phyloP scores from a whole-genome alignment of 257 asterid species.

The Lycium ferocissimum region DNA sequence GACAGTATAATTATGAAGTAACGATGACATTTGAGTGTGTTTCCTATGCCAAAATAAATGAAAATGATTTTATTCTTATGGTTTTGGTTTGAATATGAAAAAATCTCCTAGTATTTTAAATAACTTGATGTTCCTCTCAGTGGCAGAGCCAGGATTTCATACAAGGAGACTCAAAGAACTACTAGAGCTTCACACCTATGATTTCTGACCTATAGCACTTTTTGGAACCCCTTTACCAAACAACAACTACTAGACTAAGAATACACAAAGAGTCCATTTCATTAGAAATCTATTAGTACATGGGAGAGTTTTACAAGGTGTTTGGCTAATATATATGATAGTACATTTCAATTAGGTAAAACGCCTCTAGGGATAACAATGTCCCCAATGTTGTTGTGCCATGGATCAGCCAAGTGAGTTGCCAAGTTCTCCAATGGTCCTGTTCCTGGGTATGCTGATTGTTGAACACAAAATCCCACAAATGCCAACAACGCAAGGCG shows the following conservation, averaged over 20 bases:
- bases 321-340: neutral
- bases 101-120: neutral
- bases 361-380: conserved; percentile 60
- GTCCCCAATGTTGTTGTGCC: conserved; percentile 98
- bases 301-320: conserved; percentile 34
- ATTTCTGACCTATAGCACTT: neutral
- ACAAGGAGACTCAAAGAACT: neutral
- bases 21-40: neutral
- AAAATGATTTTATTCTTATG: neutral
- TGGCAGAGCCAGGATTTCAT: neutral
- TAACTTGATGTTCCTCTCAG: neutral
- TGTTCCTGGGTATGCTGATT: conserved; percentile 90
- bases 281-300: conserved; percentile 29
- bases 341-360: conserved; percentile 42
- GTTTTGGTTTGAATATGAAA: neutral
- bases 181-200: neutral
- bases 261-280: conserved; percentile 26
- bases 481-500: conserved; percentile 87
- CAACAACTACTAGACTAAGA: conserved; percentile 8
- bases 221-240: neutral
- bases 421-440: conserved; percentile 98
- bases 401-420: conserved; percentile 89
- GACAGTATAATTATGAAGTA: neutral
- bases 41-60: neutral
- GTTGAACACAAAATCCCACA: conserved; percentile 88